Evolutionary conservation across 2,329 filamentous ascomycete genomes (phyloP).

Genomic region (Epichloe amarillans): DNA sequence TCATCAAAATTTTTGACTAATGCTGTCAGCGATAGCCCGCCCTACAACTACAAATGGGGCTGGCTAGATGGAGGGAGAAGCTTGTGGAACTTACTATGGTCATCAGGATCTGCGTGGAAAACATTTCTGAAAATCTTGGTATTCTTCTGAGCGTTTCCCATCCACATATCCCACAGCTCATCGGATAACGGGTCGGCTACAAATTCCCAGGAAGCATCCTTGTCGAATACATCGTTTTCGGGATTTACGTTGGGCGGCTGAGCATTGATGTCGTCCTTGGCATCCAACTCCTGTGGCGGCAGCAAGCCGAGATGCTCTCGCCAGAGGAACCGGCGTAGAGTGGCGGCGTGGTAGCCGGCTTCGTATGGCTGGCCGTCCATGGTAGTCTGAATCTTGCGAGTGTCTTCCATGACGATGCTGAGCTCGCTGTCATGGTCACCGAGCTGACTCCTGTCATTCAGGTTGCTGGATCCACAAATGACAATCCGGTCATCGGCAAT

Average conservation of each 20-base stretch:
- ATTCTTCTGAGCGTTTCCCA: conserved; percentile 51
- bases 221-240: conserved; percentile 48
- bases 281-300: conserved; percentile 57
- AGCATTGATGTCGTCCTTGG: conserved; percentile 54
- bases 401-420: conserved; percentile 81
- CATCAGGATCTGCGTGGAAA: conserved; percentile 81
- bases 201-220: conserved; percentile 48
- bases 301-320: conserved; percentile 81
- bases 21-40: background rate
- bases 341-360: conserved; percentile 70
- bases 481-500: conserved; percentile 80
- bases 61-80: background rate
- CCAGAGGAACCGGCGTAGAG: conserved; percentile 72
- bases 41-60: background rate
- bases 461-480: conserved; percentile 76
- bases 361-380: conserved; percentile 72
- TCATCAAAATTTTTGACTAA: conserved; percentile 76
- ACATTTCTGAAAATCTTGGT: conserved; percentile 64
- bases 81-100: conserved; percentile 45
- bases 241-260: conserved; percentile 54
- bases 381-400: conserved; percentile 49
- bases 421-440: conserved; percentile 87
- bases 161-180: conserved; percentile 58
- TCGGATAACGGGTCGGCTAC: conserved; percentile 61
- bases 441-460: conserved; percentile 82